Evolutionary conservation across 2,329 filamentous ascomycete species (phyloP), one percentile per base, ranked within the genome.

Genomic region (Pseudopyrenochaeta lycopersici): DNA sequence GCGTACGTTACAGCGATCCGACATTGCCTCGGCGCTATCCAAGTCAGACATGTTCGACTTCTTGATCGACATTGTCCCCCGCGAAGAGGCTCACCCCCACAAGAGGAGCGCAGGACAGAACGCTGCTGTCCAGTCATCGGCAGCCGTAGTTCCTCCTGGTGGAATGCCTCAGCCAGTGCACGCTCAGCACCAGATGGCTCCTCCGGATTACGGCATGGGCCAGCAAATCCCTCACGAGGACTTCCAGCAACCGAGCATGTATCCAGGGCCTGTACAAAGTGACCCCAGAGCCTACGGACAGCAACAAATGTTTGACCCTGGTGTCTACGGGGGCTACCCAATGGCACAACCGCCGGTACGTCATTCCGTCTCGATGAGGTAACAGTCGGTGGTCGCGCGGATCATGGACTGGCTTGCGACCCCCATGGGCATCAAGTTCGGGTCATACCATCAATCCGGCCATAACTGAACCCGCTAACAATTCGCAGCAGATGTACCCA

Each of bases 21-120:
- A 99, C 72, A 99, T 99, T 74, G 95, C 95, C 18, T 96, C 92
- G 10, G 95, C 95, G 12, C 83, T 99, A 20, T 90, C 92, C 55
- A 99, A 99, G 79, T 97, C 92, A 18, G 95, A 99, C 80, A 99
- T 99, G 95, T 99, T 99, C 76, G 95, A 99, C 80, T 99, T 99
- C 79, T 83, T 99, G 54, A 99, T 99, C 74, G 95, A 99, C 73
- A 99, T 99, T 58, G 95, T 99, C 5, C 95, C 95, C 3, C 89
- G 95, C 46, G 95, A 99, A 76, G 95, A 99, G 76, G 92, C 94
- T 31, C 85, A 90, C 9, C 88, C 90, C 18, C 92, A 92, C 35
- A 97, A 97, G 80, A 84, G 93, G 47, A 72, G 65, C 53, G 59
- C 58, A 7, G 78, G 66, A 40, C 71, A 70, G 60, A 73, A 64